Evolutionary conservation across 176 grass and related monocot genomes (phyloP), one percentile per base, ranked within the genome.

Genomic region (Eragrostis curvula): DNA sequence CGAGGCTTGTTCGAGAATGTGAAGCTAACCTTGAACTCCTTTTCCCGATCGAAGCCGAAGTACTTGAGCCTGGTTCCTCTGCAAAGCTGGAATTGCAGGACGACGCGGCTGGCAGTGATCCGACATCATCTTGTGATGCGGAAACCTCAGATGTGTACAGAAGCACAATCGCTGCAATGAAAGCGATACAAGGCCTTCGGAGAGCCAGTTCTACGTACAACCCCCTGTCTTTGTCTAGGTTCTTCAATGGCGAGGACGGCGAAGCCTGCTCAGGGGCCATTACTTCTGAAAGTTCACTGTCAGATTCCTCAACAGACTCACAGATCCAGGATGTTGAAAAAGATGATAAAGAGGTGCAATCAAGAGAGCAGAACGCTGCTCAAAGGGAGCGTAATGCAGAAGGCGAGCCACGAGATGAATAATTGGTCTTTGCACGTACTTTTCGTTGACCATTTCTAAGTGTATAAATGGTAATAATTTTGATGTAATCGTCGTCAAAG

Each of bases 141-240:
- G 96, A 91, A 68, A 84, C 79, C 10, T 51, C 81, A 7, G 88
- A 92, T 79, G 89, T 96, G 61, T 91, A 96, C 84, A 85, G 87
- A 76, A 91, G 96, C 88, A 98, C 93, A 24, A 75, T 96, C 0
- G 93, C 93, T 16, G 96, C 96, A 56, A 91, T 98, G 88, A 91
- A 89, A 86, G 89, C 90, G 30, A 93, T 98, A 79, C 89, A 98
- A 81, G 91, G 85, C 44, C 92, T 98, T 24, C 81, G 89, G 24
- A 95, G 55, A 81, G 92, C 92, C 30, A 98, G 96, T 83, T 99
- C 96, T 59, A 99, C 96, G 36, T 91, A 90, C 74, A 99, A 90
- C 17, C 93, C 93, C 29, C 63, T 96, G 25, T 99, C 96, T 68
- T 46, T 99, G 1, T 85, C 93, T 32, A 92, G 85, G 72, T 95